A percentile compares a stretch with the other conserved stretches of the same genome.
These are phyloP conservation scores for Chaetoscypha palmicola DNA, from an alignment of 2,329 filamentous ascomycete genomes.

Conservation along the genomic window DNA sequence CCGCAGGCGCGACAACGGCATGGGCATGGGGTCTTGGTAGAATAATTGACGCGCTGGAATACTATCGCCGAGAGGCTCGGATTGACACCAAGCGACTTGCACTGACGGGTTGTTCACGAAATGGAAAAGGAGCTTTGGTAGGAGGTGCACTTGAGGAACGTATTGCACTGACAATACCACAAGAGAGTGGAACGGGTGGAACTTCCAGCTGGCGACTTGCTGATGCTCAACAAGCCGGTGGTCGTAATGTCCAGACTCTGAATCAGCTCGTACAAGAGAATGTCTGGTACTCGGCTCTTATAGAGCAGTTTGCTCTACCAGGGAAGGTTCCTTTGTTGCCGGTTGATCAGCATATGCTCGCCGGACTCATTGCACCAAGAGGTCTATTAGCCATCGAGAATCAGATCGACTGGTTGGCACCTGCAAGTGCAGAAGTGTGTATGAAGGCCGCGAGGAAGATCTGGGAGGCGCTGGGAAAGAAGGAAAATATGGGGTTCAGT, in stretches of 20 bases:
- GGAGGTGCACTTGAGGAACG: slow-evolving; percentile 50
- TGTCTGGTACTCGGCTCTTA: slow-evolving; percentile 52
- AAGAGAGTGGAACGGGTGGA: slow-evolving; percentile 55
- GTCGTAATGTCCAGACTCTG: slow-evolving; percentile 53
- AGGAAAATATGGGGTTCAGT: slow-evolving; percentile 44
- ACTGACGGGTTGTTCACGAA: slow-evolving; percentile 57
- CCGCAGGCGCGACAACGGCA: slow-evolving; percentile 45
- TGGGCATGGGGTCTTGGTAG: slow-evolving; percentile 57
- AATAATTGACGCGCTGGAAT: slow-evolving; percentile 51
- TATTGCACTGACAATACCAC: slow-evolving; percentile 52
- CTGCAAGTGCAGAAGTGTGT: slow-evolving; percentile 44
- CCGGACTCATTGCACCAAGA: slow-evolving; percentile 40
- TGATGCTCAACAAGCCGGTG: slow-evolving; percentile 41
- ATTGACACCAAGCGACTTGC: slow-evolving; percentile 45
- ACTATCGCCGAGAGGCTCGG: slow-evolving; percentile 32
- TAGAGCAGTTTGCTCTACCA: slow-evolving; percentile 28
- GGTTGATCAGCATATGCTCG: slow-evolving; percentile 51
- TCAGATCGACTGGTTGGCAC: slow-evolving; percentile 43
- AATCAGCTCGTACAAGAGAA: slow-evolving; percentile 52
- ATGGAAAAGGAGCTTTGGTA: slow-evolving; percentile 55
- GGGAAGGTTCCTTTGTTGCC: slow-evolving; percentile 40
- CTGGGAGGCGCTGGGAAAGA: slow-evolving; percentile 45
- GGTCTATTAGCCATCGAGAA: slow-evolving; percentile 49
- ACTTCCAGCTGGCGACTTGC: slow-evolving; percentile 54
- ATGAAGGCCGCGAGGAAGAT: slow-evolving; percentile 46